These are phyloP conservation scores for Ganoderma leucocontextum DNA, from an alignment of 1,284 basidiomycete genomes.

Conservation along the genomic window DNA sequence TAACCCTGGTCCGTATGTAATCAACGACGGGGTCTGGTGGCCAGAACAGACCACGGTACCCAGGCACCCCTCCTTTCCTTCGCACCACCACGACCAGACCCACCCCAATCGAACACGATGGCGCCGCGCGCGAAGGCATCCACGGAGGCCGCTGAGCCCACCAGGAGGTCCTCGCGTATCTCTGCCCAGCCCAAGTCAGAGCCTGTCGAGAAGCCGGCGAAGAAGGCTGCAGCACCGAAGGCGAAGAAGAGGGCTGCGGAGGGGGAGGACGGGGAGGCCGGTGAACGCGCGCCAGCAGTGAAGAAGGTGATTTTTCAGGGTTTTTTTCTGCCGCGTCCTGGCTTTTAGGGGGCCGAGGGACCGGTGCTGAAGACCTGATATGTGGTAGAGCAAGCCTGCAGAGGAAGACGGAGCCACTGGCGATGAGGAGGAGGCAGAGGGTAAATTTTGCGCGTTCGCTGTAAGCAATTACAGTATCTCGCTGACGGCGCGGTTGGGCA, in stretches of 20 bases:
- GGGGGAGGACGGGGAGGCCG: constrained; percentile 29
- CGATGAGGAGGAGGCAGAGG: constrained; percentile 16
- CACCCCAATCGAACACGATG: constrained; percentile 22
- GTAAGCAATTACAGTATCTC: too few relatives aligned
- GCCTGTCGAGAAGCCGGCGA: constrained; percentile 28
- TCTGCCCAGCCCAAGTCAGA: constrained; percentile 43
- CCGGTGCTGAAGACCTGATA: background rate
- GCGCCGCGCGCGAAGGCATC: constrained; percentile 35
- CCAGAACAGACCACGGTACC: constrained; percentile 18
- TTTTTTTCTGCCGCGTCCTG: background rate
- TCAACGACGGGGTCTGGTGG: constrained; percentile 17
- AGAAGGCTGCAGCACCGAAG: constrained; percentile 33
- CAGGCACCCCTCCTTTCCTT: constrained; percentile 28
- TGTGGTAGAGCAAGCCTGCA: constrained; percentile 34
- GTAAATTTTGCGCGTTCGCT: constrained; percentile 10
- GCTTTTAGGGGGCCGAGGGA: background rate
- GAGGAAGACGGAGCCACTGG: constrained; percentile 30
- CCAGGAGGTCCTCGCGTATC: constrained; percentile 41
- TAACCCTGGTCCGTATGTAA: constrained; percentile 28
- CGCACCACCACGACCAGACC: constrained; percentile 20
- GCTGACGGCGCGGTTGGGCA: background rate
- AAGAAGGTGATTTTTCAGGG: constrained; percentile 39
- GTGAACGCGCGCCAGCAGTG: constrained; percentile 34
- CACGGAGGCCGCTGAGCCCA: constrained; percentile 32
- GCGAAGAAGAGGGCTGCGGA: constrained; percentile 39